Conservation (phyloP, 2,329 filamentous ascomycete genomes). For the Lojkania enalia region DNA sequence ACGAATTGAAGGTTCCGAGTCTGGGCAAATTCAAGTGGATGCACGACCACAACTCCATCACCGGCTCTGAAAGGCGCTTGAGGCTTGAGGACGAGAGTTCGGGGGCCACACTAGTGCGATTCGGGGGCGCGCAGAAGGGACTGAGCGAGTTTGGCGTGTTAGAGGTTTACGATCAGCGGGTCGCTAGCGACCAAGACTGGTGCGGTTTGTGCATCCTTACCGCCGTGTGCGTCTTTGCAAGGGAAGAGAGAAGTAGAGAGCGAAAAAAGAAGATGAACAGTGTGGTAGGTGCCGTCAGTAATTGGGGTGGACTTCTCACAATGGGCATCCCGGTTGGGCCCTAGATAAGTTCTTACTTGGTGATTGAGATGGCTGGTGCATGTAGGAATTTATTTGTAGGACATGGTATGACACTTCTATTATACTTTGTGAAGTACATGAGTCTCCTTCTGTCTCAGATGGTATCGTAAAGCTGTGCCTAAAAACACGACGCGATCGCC, state of each 20-base stretch:
- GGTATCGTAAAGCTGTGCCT: no score
- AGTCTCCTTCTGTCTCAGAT: no score
- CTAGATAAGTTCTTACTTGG: no score
- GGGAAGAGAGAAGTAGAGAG: constrained; percentile 14
- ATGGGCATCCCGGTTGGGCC: constrained; percentile 13
- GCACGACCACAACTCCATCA: constrained; percentile 10
- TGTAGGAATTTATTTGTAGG: no score
- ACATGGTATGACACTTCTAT: no score
- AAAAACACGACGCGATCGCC: no score
- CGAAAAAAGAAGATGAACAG: constrained; percentile 12
- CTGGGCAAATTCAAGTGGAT: constrained; percentile 8
- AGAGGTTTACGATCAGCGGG: constrained; percentile 11
- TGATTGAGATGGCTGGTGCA: no score
- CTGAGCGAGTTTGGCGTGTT: constrained; percentile 16
- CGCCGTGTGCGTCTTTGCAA: constrained; percentile 14
- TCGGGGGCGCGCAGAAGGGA: constrained; percentile 8
- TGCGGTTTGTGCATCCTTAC: constrained; percentile 14
- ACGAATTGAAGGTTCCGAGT: constrained; percentile 8
- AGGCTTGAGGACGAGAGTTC: constrained; percentile 9
- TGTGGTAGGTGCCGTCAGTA: constrained; percentile 6
- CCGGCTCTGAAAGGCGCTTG: constrained; percentile 8
- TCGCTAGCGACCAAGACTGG: constrained; percentile 11
- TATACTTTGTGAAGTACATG: no score
- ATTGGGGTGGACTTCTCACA: constrained; percentile 13
- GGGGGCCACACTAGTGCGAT: constrained; percentile 8